A percentile compares a stretch with the other conserved stretches of the same genome.
These are phyloP conservation scores for Zygosaccharomyces gambellarensis DNA, from an alignment of 805 yeast species.

Conservation along the genomic window DNA sequence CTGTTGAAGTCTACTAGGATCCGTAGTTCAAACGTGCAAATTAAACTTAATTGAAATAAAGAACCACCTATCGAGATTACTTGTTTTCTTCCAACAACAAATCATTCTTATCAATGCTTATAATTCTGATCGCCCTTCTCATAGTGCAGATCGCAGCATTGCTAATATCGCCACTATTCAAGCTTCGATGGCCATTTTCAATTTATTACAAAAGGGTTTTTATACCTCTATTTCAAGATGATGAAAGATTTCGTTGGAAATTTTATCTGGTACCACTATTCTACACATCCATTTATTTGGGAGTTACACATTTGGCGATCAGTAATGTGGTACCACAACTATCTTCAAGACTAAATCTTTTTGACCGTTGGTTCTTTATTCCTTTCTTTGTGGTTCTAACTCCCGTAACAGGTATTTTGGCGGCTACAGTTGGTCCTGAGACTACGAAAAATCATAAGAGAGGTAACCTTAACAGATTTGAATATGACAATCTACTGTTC, in stretches of 20 bases:
- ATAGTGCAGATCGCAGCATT: constrained; percentile 20
- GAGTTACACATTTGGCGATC: constrained; percentile 18
- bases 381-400: constrained; percentile 22
- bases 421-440: constrained; percentile 21
- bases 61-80: not conserved
- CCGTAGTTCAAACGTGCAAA: not conserved
- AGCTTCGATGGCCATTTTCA: constrained; percentile 18
- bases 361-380: constrained; percentile 22
- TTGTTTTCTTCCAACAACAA: not conserved
- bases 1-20: too few relatives aligned
- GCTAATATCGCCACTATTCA: constrained; percentile 27
- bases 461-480: constrained; percentile 20
- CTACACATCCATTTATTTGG: constrained; percentile 23
- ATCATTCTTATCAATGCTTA: constrained; percentile 1
- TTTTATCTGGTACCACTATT: constrained; percentile 30
- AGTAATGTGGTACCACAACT: constrained; percentile 16
- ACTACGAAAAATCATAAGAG: constrained; percentile 6
- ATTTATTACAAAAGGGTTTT: constrained; percentile 26
- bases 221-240: constrained; percentile 25
- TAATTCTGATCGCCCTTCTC: constrained; percentile 7
- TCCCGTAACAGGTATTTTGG: constrained; percentile 18
- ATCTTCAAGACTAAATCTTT: constrained; percentile 4
- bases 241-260: constrained; percentile 24
- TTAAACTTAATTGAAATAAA: not conserved
- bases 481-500: constrained; percentile 51